Conservation (phyloP, 1,284 basidiomycete species). For the Apiotrichum brassicae region DNA sequence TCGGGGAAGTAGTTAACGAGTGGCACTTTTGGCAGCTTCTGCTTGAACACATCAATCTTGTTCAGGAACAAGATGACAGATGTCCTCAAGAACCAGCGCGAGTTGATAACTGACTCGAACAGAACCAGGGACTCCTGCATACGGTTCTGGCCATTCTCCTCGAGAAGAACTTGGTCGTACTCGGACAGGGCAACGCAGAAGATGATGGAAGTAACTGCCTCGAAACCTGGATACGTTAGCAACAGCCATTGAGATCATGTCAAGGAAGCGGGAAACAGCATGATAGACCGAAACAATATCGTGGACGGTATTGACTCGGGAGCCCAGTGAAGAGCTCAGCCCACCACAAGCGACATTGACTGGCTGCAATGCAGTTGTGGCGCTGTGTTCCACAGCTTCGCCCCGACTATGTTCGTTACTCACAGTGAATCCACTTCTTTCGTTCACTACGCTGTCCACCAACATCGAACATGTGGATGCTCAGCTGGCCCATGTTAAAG, state of each 20-base stretch:
- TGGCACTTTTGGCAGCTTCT: constrained; percentile 78
- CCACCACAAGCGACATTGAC: too few species aligned
- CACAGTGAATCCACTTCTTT: constrained; percentile 89
- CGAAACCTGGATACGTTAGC: constrained; percentile 53
- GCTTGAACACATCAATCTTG: constrained; percentile 94
- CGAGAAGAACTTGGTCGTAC: constrained; percentile 83
- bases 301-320: too few species aligned
- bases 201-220: constrained; percentile 89
- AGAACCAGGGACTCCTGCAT: constrained; percentile 91
- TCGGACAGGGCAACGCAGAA: constrained; percentile 91
- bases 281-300: too few species aligned
- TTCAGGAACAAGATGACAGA: constrained; percentile 91
- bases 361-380: too few species aligned
- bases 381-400: too few species aligned
- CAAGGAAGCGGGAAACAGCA: too few species aligned
- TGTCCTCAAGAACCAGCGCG: constrained; percentile 91
- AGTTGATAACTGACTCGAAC: constrained; percentile 95
- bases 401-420: constrained; percentile 19
- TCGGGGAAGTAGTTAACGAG: constrained; percentile 88
- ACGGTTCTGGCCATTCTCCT: constrained; percentile 72
- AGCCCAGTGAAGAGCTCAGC: too few species aligned
- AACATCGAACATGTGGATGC: constrained; percentile 78
- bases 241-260: background rate
- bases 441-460: constrained; percentile 88
- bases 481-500: constrained; percentile 50